Base-by-base conservation (phyloP, 352 stramenopile genomes). In the Globisporangium mamillatum region DNA sequence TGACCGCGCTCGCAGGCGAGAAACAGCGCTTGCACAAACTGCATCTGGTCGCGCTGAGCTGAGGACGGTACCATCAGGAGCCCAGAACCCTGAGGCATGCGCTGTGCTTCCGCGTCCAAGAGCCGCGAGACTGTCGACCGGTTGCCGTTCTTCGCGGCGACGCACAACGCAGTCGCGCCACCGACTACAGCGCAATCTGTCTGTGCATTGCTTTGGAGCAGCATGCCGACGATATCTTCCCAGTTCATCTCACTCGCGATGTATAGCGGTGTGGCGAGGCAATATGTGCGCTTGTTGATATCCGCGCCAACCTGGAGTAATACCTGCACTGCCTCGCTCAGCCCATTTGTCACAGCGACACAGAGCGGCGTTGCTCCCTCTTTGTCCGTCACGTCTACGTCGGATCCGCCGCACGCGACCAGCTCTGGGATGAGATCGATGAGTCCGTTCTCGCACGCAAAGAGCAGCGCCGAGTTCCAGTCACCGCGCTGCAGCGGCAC, bases 121-220 rank as follows among this genome's bases (percentile, higher is more conserved):
- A 93, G 75, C 7, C 81, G 75, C 29, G 80, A 64, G 10, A 94
- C 83, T 0, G 70, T 82, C 27, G 69, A 77, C 2, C 75, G 77
- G 48, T 91, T 89, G 0, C 88, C 86, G 61, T 92, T 93, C 75
- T 92, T 93, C 20, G 88, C 86, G 0, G 86, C 88, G 18, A 87
- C 84, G 68, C 86, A 93, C 2, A 94, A 70, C 32, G 88, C 76
- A 5, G 83, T 94, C 14, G 88, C 78, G 1, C 86, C 87, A 27
- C 81, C 82, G 0, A 73, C 60, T 18, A 91, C 71, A 8, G 78
- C 62, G 10, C 46, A 80, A 41, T 86, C 75, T 2, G 82, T 72
- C 16, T 75, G 72, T 2, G 81, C 84, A 9, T 83, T 78, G 10
- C 41, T 50, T 10, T 75, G 68, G 0, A 95, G 80, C 53, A 95